phyloP scores from a whole-genome alignment of 106 monocot species.

The Apostasia ramifera region DNA sequence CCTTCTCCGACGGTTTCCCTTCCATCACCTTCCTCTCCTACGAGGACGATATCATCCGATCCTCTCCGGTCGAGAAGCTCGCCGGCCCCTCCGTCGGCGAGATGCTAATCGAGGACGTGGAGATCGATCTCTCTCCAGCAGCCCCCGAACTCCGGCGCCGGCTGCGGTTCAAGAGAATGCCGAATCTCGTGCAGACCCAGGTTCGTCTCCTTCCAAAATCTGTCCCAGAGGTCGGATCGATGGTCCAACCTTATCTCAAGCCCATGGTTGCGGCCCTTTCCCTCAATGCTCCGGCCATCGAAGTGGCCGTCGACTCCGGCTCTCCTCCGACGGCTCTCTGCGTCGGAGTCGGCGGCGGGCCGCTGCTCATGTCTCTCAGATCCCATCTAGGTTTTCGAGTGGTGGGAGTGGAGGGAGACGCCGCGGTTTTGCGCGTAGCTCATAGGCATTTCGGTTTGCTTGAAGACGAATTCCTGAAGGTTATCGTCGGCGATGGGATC shows the following conservation, averaged over 20 bases:
- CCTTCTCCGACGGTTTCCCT: slow-evolving; percentile 25
- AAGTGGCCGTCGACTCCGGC: slow-evolving; percentile 8
- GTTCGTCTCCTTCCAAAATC: slow-evolving; percentile 38
- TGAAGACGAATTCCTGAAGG: slow-evolving; percentile 41
- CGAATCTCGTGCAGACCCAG: slow-evolving; percentile 78
- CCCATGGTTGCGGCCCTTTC: slow-evolving; percentile 68
- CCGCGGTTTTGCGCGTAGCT: slow-evolving; percentile 46
- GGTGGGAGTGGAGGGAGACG: slow-evolving; percentile 71
- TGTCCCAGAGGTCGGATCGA: slow-evolving; percentile 20
- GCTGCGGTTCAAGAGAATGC: slow-evolving; percentile 79
- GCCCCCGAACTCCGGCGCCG: slow-evolving; percentile 37
- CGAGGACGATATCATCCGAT: slow-evolving; percentile 54
- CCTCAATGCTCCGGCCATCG: slow-evolving; percentile 16
- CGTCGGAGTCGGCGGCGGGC: slow-evolving; percentile 79
- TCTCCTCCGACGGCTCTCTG: slow-evolving; percentile 48
- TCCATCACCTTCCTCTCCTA: slow-evolving; percentile 61
- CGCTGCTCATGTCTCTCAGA: slow-evolving; percentile 46
- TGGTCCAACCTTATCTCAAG: slow-evolving; percentile 75
- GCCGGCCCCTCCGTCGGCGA: slow-evolving; percentile 50
- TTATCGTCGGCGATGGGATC: slow-evolving; percentile 63
- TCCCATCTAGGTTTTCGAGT: slow-evolving; percentile 51
- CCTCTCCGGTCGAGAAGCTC: slow-evolving; percentile 31
- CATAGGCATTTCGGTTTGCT: slow-evolving; percentile 65
- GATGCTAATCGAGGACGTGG: slow-evolving; percentile 83
- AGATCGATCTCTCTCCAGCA: slow-evolving; percentile 17